Base-by-base conservation (phyloP, 1,284 basidiomycete genomes). In the Peniophora sp. region DNA sequence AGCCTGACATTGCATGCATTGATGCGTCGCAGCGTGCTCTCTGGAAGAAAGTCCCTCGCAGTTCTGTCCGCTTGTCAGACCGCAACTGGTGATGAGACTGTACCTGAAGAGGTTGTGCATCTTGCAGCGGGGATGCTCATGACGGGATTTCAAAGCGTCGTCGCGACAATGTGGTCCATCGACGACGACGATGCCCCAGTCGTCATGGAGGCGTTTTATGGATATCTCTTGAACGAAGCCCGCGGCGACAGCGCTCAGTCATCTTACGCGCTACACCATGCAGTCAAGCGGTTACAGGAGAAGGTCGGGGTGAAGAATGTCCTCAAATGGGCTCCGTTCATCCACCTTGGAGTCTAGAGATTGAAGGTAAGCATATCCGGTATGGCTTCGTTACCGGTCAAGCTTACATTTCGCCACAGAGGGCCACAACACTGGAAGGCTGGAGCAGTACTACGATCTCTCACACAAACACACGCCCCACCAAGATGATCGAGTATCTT, bases 271-370 rank as follows among this genome's bases (percentile, higher is more conserved):
- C 45, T 51, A 10, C 50, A 51, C 27, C 17, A 56, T 43, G 61
- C 63, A 6, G 55, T 65, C 9, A 52, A 52, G 27, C 43, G 50
- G 12, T 34, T 65, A 38, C 50, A 59, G 20, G 50, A 50, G 39
- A 47, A 52, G 19, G 25, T 32, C 9, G 36, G 45, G 17, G 58
- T 56, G 11, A 52, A 53, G 14, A 54, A 60, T 41, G 52, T 54
- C 38, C 52, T 58, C 27, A 53, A 55, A 25, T 65, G 63, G 63
- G 53, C 60, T 10, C 63, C 62, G 6, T 64, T 63, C 52, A 59
- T 65, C 47, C 62, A 65, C 52, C 54, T 62, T 41, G 62, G 62
- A 12, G 47, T 62, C 1, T 60, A 38, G 50, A n/a, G n/a, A n/a
- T n/a, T n/a, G n/a, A n/a, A n/a, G n/a, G n/a, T n/a, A n/a, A n/a